phyloP scores from a whole-genome alignment of 805 yeast species.

The Wickerhamiella allomyrinae region DNA sequence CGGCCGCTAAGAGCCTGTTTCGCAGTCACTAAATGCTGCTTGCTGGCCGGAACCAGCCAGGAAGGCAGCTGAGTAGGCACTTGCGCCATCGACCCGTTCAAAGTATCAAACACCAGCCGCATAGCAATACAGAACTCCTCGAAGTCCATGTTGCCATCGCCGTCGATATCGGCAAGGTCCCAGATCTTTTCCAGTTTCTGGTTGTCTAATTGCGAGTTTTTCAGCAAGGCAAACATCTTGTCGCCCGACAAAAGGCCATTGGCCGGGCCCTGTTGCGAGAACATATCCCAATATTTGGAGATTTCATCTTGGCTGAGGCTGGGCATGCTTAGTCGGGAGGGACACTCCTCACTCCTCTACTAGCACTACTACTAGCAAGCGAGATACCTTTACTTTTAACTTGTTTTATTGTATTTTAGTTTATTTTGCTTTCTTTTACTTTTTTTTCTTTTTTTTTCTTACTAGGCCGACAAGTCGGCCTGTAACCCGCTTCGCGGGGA shows the following conservation, averaged over 20 bases:
- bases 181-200: conserved; percentile 70
- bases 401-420: no score
- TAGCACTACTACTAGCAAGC: no score
- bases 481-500: no score
- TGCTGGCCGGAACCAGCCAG: conserved; percentile 87
- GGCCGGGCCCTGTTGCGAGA: conserved; percentile 74
- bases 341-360: no score
- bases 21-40: conserved; percentile 74
- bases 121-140: conserved; percentile 97
- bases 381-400: no score
- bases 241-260: conserved; percentile 72
- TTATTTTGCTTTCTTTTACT: no score
- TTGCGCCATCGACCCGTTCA: conserved; percentile 49
- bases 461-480: no score
- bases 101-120: conserved; percentile 85
- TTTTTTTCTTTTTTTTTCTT: no score
- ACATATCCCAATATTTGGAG: conserved; percentile 95
- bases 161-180: conserved; percentile 79
- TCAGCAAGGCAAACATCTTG: conserved; percentile 70
- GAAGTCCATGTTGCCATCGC: conserved; percentile 82
- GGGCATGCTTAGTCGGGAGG: conserved; percentile 9
- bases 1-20: conserved; percentile 39
- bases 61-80: conserved; percentile 68
- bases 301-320: conserved; percentile 64
- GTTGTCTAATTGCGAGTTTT: conserved; percentile 73